Base-by-base conservation (phyloP, 2,329 filamentous ascomycete species). In the Ceratocystis papillata region DNA sequence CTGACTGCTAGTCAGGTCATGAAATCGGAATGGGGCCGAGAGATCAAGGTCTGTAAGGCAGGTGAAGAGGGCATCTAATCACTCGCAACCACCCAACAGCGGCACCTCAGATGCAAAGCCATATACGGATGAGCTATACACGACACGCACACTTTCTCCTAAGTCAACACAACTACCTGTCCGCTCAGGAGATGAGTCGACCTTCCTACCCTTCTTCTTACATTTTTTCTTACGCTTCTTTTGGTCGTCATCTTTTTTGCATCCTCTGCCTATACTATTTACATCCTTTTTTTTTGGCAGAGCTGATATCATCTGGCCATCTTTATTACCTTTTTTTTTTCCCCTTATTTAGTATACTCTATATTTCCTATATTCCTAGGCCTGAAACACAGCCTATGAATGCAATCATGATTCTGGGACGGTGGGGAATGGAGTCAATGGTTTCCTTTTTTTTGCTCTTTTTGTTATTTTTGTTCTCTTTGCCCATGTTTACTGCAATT, bases 11-110 rank as follows among this genome's bases (percentile, higher is more conserved):
- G 92, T 50, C 94, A 99, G 78, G 90, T 97, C 67, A 85, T 99
- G 72, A 96, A 96, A 77, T 97, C 93, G 3, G 94, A 99, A 79
- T 99, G 94, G 94, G 91, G 94, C 71, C 89, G 94, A 71, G 93
- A 96, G 76, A 96, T 97, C 77, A 96, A 92, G 78, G 83, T 97
- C 67, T 99, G 94, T 80, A 94, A 92, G 77, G 93, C 94, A 68
- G 94, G 93, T 71, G 90, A 97, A 77, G 92, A 97, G 81, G 94
- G 94, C 67, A 87, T 95, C 72, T 96, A 82, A 77, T 70, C 20
- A 28, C 46, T 17, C 20, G 12, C 37, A 55, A 62, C 46, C 46
- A 63, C 53, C 30, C 25, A 65, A 41, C 22, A 41, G 28, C 64
- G 46, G 8, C 57, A n/a, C 12, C 59, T 46, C 28, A 17, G 25